Conservation (phyloP, 331 rosid species). For the Malus hybrid region DNA sequence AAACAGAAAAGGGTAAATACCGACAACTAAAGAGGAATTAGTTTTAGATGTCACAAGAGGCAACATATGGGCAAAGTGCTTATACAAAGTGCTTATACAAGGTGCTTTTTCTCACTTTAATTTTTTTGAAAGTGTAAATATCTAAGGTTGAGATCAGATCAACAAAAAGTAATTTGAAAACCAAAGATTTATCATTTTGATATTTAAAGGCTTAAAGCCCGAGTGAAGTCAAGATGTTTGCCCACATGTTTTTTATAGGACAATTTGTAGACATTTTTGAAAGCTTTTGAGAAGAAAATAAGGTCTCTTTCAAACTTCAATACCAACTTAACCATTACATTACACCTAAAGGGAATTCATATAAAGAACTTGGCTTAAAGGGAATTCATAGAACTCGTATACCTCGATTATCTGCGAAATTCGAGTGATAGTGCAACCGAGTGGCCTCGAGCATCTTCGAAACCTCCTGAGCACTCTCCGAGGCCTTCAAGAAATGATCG, state of each 20-base stretch:
- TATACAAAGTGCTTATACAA: not conserved
- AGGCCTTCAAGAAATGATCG: slow-evolving; percentile 68
- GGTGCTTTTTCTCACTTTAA: not conserved
- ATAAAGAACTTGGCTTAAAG: not conserved
- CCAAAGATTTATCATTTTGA: not conserved
- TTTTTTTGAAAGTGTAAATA: not conserved
- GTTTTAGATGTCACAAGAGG: not conserved
- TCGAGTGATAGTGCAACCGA: slow-evolving; percentile 91
- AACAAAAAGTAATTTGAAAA: not conserved
- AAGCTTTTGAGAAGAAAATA: not conserved
- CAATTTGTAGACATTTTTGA: not conserved
- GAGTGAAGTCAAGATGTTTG: not conserved
- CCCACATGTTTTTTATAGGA: not conserved
- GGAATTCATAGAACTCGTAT: not conserved
- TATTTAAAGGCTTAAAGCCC: not conserved
- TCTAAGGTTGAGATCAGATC: not conserved
- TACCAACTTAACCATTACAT: slow-evolving; percentile 1
- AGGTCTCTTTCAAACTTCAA: not conserved
- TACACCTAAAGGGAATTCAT: not conserved
- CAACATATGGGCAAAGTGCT: not conserved
- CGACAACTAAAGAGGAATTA: not conserved
- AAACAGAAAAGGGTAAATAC: not conserved
- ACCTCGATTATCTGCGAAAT: slow-evolving; percentile 92
- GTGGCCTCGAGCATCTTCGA: slow-evolving; percentile 91
- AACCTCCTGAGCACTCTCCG: slow-evolving; percentile 83